Conservation (phyloP, 2,329 filamentous ascomycete species). For the Beauveria sp. region DNA sequence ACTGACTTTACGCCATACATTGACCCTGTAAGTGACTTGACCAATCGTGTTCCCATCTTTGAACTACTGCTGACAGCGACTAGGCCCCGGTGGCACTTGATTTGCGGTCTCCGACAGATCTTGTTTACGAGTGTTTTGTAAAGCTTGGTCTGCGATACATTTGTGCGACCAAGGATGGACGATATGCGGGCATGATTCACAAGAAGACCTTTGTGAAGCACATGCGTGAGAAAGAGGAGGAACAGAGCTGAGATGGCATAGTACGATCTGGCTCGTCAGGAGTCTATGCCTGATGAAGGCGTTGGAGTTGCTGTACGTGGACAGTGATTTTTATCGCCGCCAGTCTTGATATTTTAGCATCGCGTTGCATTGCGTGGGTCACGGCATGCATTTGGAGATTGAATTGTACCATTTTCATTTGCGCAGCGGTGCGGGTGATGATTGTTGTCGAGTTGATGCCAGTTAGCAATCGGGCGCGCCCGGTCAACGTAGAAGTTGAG, state of each 20-base stretch:
- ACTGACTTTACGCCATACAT: constrained; percentile 88
- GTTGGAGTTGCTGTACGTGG: background rate
- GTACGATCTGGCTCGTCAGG: too few relatives aligned
- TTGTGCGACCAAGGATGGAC: constrained; percentile 77
- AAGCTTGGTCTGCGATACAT: constrained; percentile 91
- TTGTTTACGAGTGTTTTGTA: constrained; percentile 94
- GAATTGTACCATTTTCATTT: background rate
- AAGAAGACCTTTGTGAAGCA: constrained; percentile 97
- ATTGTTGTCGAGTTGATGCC: too few relatives aligned
- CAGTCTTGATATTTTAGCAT: constrained; percentile 4
- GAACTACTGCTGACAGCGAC: constrained; percentile 9
- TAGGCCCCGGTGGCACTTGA: constrained; percentile 81
- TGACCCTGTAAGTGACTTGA: constrained; percentile 58
- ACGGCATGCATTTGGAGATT: background rate
- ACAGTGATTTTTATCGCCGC: background rate
- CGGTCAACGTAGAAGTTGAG: background rate
- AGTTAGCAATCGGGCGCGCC: too few relatives aligned
- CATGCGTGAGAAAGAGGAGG: constrained; percentile 71
- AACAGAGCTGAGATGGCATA: constrained; percentile 18
- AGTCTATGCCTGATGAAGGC: too few relatives aligned
- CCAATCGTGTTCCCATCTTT: background rate
- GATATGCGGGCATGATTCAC: constrained; percentile 86
- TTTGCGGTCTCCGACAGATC: constrained; percentile 80
- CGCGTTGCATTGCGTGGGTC: constrained; percentile 6
- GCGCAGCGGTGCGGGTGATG: background rate